Percentiles rank a stretch among this genome's conserved stretches.
These are phyloP conservation scores for Tulasnella sp. DNA, from an alignment of 768 basidiomycete species.

Conservation along the genomic window DNA sequence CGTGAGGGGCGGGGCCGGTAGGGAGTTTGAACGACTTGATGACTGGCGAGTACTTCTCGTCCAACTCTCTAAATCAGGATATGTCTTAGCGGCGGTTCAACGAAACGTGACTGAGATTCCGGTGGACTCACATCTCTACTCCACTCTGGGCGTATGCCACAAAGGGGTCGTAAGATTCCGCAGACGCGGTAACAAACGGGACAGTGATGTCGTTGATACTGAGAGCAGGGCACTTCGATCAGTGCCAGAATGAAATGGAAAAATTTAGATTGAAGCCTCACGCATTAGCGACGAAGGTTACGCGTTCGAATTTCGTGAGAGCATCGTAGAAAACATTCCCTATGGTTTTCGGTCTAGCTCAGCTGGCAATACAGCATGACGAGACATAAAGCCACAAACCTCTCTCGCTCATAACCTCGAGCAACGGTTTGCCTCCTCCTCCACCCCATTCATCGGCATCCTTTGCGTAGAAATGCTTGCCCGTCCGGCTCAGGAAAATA, in stretches of 20 bases:
- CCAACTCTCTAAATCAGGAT: constrained; percentile 34
- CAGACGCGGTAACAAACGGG: constrained; percentile 67
- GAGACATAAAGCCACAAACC: constrained; percentile 28
- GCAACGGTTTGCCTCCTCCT: constrained; percentile 35
- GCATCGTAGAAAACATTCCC: constrained; percentile 69
- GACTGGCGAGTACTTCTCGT: constrained; percentile 45
- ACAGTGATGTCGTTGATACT: constrained; percentile 52
- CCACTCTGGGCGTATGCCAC: constrained; percentile 42
- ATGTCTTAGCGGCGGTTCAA: neutral
- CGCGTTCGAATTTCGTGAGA: constrained; percentile 49
- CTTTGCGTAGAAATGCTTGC: constrained; percentile 61
- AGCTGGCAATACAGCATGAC: neutral
- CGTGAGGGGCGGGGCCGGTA: constrained; percentile 30
- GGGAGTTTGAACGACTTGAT: constrained; percentile 43
- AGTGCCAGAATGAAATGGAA: neutral
- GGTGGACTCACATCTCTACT: constrained; percentile 42
- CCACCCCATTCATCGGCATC: constrained; percentile 50
- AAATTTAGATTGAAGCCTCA: constrained; percentile 26
- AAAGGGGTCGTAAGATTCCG: constrained; percentile 60
- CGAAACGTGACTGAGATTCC: neutral
- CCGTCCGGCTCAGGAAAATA: constrained; percentile 62
- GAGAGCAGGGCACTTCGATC: neutral
- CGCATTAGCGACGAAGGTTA: constrained; percentile 76
- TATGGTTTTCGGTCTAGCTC: constrained; percentile 20
- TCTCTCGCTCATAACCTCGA: constrained; percentile 75